Base-by-base conservation (phyloP, 345 rosid species). In the Bruguiera parviflora region DNA sequence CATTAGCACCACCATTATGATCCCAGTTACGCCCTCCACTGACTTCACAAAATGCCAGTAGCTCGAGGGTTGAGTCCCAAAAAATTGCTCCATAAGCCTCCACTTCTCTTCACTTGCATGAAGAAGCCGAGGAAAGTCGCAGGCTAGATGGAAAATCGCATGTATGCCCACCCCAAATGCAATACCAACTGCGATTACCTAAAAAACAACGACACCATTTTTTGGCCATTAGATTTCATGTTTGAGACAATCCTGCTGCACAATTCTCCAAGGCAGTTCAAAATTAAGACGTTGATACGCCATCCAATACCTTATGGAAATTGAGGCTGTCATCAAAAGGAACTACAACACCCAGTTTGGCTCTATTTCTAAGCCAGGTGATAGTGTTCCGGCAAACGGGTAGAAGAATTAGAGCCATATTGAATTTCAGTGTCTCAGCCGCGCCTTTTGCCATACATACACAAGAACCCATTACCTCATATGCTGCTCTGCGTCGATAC, bases 261-360 rank as follows among this genome's bases (percentile, higher is more conserved):
- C 11, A 24, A 56, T 56, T 8, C 18, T 27, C 16, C 25, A 56
- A 56, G 18, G 49, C 49, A 43, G 49, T 43, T 43, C 49, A 4
- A 13, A 43, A 13, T 43, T 43, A 31, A 3, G 20, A 13, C 11
- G 29, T 13, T 3, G 19, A n/a, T 21, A 3, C 1, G 20, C 5
- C 9, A 24, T 19, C 1, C 16, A 16, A 33, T 75, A 90, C 96
- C 92, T 86, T 84, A 85, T 90, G 96, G 80, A 90, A 90, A 83
- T 90, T 90, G 66, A 90, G 84, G 68, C 85, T 85, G 83, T 90
- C 96, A 69, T 90, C 92, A 66, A 90, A 90, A n/a, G 96, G 96
- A 68, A 90, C 89, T 35, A 47, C 86, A 57, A n/a, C 65, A n/a
- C 92, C 87, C 61, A 88, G 64, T 73, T 76, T 84, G 49, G 93